Evolutionary conservation across 768 basidiomycete genomes (phyloP), one percentile per base, ranked within the genome.

Genomic region (Suillus decipiens): DNA sequence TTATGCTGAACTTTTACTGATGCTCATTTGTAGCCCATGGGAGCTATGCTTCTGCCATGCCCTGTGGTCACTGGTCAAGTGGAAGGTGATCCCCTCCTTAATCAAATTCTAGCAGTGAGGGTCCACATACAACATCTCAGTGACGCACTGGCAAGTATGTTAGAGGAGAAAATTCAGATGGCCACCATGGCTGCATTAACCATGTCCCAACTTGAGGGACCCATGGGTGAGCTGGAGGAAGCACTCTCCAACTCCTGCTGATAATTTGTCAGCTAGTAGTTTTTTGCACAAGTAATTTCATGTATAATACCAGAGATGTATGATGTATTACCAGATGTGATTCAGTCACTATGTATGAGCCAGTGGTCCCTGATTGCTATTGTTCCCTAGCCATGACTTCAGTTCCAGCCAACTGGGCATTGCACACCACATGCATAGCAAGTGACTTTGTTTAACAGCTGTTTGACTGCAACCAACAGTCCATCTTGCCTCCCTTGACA

Each of bases 91-190:
- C 12, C 22, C 22, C 47, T 48, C 3, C 7, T 24, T 10, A 48
- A 48, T 24, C 47, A 48, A 24, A 48, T 48, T 12, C 2, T 24
- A 12, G 22, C 7, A 5, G 22, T 48, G 12, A 48, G 22, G 22
- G 22, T 22, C 14, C 22, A 24, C 11, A 5, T 48, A 0, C 12
- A 24, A 24, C 22, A 24, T 48, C 47, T 48, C 6, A 12, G 22
- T 1, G 0, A 48, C 0, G 2, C 47, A 0, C 5, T 48, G 47
- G 12, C 12, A 1, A 0, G 2, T 14, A 2, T 48, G 22, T 0
- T 48, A 6, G 22, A 48, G 12, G 2, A 48, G 22, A 48, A 48
- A 6, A 24, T 5, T 0, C 22, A 48, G 22, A 7, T 14, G 0
- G 22, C 22, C 5, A 2, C 22, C 0, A 22, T 11, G 0, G 45